Evolutionary conservation across 805 yeast species (phyloP), one percentile per base, ranked within the genome.

Genomic region (Kodamaea restingae): DNA sequence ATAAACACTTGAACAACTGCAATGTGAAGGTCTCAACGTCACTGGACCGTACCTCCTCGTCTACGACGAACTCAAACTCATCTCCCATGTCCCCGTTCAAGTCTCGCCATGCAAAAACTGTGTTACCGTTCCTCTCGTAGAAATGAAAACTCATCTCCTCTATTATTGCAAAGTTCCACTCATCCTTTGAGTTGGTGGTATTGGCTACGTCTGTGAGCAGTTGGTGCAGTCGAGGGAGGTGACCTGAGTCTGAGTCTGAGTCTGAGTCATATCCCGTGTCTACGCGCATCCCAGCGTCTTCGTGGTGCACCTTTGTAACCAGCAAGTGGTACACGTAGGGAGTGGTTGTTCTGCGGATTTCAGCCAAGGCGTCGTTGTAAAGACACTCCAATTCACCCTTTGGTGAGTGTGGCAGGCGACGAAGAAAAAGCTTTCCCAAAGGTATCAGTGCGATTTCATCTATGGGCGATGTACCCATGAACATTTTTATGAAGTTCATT

Each of bases 71-170:
- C 60, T 88, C 95, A 59, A 83, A 88, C 46, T 70, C 64, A 53
- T 90, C 97, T 17, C 88, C 96, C 4, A 72, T 70, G 51, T 90
- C 96, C n/a, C 96, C 96, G 32, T 79, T 80, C 26, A 78, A 55
- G 57, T 93, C 96, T 10, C 65, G 70, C 98, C 98, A 91, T 0
- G 82, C 68, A 18, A 91, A 73, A 2, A 81, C 78, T 28, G 70
- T 63, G 3, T 73, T 64, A 1, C 81, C 84, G 26, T 77, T 75
- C 38, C 74, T 73, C 41, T 74, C 67, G 41, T 67, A 68, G 41
- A 75, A 70, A 42, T 77, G 70, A 36, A 90, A 66, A 28, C 71
- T 64, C 40, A 91, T 63, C 3, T 74, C 74, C 43, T 76, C 78
- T 47, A 77, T 78, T 21, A 93, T 73, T 22, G 80, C 63, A 51